A percentile compares a stretch with the other conserved stretches of the same genome.
phyloP scores from a whole-genome alignment of 2,329 filamentous ascomycete genomes.

The Epichloe hybrida region DNA sequence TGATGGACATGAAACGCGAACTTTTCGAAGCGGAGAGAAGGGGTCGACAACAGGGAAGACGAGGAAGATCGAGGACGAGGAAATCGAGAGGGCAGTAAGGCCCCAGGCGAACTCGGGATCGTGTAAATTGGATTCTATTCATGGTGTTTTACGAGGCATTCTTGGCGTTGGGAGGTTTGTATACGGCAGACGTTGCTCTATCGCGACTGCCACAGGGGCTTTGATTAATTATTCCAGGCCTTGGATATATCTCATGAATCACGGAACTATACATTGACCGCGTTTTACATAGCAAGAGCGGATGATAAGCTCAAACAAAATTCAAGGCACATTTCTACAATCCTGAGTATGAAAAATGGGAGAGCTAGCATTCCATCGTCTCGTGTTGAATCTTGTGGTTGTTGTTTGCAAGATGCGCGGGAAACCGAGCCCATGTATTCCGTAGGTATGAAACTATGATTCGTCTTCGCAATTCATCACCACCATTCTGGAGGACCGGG shows the following conservation, averaged over 20 bases:
- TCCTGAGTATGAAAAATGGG: background rate
- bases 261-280: background rate
- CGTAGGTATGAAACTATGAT: no score
- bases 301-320: background rate
- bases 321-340: background rate
- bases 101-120: constrained; percentile 1
- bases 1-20: constrained; percentile 66
- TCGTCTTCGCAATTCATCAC: no score
- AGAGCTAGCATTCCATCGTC: no score
- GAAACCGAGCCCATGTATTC: background rate
- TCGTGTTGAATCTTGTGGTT: no score
- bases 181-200: background rate
- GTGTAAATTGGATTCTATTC: background rate
- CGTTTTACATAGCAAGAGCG: background rate
- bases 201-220: background rate
- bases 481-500: no score
- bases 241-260: background rate
- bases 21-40: constrained; percentile 58
- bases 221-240: background rate
- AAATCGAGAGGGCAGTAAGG: constrained; percentile 4
- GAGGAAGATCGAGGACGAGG: constrained; percentile 12
- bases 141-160: background rate
- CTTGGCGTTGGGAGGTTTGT: background rate
- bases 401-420: background rate
- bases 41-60: constrained; percentile 17